These are phyloP conservation scores for Paracorniculantispora psalliotae DNA, from an alignment of 2,329 filamentous ascomycete genomes.

Conservation along the genomic window DNA sequence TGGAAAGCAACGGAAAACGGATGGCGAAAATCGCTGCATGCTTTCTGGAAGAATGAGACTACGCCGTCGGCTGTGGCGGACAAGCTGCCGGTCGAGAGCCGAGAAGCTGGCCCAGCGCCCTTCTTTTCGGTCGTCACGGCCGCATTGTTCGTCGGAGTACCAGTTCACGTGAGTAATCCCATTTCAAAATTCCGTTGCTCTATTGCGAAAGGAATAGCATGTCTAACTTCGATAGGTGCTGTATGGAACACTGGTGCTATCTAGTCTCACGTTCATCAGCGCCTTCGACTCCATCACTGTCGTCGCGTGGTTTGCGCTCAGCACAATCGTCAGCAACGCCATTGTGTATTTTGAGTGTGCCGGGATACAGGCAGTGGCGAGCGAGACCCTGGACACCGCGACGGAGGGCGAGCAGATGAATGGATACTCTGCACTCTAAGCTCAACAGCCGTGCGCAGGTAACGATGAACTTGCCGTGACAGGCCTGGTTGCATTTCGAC, in stretches of 20 bases:
- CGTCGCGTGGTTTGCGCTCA: neutral
- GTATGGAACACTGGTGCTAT: constrained; percentile 2
- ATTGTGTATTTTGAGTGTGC: constrained; percentile 4
- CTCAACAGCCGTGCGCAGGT: too few relatives aligned
- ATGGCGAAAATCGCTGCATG: neutral
- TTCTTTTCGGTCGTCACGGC: constrained; percentile 3
- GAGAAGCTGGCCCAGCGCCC: neutral
- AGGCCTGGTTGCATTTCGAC: too few relatives aligned
- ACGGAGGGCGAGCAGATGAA: neutral
- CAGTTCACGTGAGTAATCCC: neutral
- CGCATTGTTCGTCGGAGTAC: neutral
- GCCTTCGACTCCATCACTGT: constrained; percentile 4
- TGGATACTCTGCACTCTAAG: neutral
- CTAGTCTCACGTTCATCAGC: constrained; percentile 10
- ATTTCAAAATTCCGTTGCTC: too few relatives aligned
- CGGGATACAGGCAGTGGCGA: neutral
- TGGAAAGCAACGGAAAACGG: neutral
- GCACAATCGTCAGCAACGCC: constrained; percentile 1
- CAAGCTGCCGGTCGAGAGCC: neutral
- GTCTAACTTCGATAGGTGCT: neutral
- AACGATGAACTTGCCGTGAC: too few relatives aligned
- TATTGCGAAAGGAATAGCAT: neutral
- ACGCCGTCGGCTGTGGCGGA: neutral
- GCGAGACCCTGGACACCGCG: neutral
- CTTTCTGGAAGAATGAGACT: neutral